Conservation (phyloP, 139 green algal species). For the Mychonastes homosphaera region DNA sequence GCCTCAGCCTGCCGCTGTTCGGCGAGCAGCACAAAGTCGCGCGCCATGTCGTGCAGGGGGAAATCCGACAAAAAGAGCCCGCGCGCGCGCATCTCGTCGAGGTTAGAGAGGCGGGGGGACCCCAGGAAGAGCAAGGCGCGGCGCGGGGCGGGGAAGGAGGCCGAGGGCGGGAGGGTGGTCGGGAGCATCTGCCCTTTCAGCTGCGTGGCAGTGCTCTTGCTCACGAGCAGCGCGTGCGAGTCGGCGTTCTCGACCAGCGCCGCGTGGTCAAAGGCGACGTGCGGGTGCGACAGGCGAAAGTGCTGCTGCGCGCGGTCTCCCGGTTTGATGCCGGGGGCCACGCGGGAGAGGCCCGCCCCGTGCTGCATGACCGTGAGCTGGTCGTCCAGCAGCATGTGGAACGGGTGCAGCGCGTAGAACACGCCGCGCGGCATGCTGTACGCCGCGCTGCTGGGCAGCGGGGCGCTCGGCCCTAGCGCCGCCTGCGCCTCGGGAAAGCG, state of each 20-base stretch:
- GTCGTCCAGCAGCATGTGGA: slow-evolving; percentile 28
- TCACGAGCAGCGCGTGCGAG: slow-evolving; percentile 14
- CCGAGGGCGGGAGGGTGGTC: slow-evolving; percentile 11
- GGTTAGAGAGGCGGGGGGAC: slow-evolving; percentile 21
- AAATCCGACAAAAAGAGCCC: slow-evolving; percentile 30
- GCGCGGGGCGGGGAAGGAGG: background rate
- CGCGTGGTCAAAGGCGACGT: slow-evolving; percentile 12
- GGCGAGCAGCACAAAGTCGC: slow-evolving; percentile 37
- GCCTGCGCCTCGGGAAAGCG: background rate
- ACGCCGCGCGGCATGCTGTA: slow-evolving; percentile 14
- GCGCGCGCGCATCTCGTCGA: slow-evolving; percentile 24
- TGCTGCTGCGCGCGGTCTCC: slow-evolving; percentile 4
- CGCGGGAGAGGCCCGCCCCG: slow-evolving; percentile 12
- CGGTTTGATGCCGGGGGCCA: slow-evolving; percentile 12
- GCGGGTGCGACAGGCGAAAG: slow-evolving; percentile 19
- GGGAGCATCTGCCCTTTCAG: slow-evolving; percentile 39
- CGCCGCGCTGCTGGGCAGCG: too few relatives aligned
- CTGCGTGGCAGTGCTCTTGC: slow-evolving; percentile 9
- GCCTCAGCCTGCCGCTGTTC: slow-evolving; percentile 38
- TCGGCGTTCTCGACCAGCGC: background rate
- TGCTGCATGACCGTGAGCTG: slow-evolving; percentile 19
- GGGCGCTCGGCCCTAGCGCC: background rate
- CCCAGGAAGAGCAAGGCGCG: slow-evolving; percentile 29
- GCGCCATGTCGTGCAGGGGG: slow-evolving; percentile 30
- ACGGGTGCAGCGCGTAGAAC: slow-evolving; percentile 29